Evolutionary conservation across 2,329 filamentous ascomycete genomes (phyloP).

Genomic region (Paecilomyces formosus): DNA sequence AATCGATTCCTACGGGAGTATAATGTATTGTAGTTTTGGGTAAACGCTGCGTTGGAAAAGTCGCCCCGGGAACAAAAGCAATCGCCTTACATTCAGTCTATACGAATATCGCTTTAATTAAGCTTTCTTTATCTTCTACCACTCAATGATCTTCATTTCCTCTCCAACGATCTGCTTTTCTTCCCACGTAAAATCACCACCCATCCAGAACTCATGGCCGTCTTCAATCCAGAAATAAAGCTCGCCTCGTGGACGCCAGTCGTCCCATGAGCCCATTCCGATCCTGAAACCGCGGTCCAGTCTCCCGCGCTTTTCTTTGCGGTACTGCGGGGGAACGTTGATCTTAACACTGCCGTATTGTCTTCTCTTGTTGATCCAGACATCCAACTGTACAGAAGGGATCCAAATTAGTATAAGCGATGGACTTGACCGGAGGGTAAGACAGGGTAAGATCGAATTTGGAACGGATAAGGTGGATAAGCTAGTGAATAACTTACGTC

Average conservation of each 20-base stretch:
- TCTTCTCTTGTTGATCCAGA: not conserved
- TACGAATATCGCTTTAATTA: too few relatives aligned
- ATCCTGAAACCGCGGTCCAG: not conserved
- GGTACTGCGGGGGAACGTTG: not conserved
- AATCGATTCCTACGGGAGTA: not conserved
- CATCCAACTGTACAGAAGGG: not conserved
- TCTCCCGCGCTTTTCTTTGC: not conserved
- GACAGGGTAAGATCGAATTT: not conserved
- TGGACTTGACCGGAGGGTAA: not conserved
- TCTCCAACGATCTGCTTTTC: not conserved
- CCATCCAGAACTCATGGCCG: not conserved
- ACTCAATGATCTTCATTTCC: not conserved
- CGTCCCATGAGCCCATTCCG: not conserved
- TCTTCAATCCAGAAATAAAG: not conserved
- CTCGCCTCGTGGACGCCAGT: not conserved
- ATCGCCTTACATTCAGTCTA: not conserved
- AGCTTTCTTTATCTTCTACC: not conserved
- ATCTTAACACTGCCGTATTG: not conserved
- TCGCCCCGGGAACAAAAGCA: not conserved
- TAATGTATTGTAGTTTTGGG: not conserved
- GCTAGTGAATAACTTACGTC: not conserved
- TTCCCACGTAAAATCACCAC: not conserved
- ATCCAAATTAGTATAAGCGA: not conserved
- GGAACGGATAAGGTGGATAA: not conserved
- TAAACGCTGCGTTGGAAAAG: not conserved